A percentile compares a stretch with the other conserved stretches of the same genome.
Evolutionary conservation across 2,329 filamentous ascomycete species (phyloP).

Genomic region (Clonostachys sp.): DNA sequence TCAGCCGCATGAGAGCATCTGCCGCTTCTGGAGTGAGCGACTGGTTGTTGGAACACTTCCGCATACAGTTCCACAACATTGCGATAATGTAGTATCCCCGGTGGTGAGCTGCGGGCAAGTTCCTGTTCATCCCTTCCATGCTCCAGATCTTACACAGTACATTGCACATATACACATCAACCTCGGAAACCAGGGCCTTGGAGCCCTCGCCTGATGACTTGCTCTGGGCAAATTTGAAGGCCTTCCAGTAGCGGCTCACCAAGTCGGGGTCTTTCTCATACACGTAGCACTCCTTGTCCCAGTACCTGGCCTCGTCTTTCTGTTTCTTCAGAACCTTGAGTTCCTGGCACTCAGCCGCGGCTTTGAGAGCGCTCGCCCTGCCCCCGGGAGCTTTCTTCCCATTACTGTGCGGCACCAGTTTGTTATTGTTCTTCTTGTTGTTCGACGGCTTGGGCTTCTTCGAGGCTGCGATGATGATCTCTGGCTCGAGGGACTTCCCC

Average conservation of each 20-base stretch:
- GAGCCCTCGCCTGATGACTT: slow-evolving; percentile 27
- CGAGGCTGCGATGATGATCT: slow-evolving; percentile 51
- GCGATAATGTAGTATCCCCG: slow-evolving; percentile 13
- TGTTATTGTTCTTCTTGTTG: slow-evolving; percentile 4
- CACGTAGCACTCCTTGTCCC: slow-evolving; percentile 35
- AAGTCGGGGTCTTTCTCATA: slow-evolving; percentile 38
- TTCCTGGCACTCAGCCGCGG: slow-evolving; percentile 23
- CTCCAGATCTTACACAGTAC: slow-evolving; percentile 14
- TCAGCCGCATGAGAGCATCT: not conserved
- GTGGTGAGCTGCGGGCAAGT: not conserved
- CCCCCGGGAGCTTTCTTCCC: slow-evolving; percentile 9
- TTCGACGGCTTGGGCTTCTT: slow-evolving; percentile 2
- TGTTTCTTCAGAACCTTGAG: slow-evolving; percentile 15
- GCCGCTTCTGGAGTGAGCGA: not conserved
- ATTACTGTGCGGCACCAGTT: not conserved
- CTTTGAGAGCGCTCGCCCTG: slow-evolving; percentile 29
- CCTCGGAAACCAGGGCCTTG: slow-evolving; percentile 20
- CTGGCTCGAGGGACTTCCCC: slow-evolving; percentile 59
- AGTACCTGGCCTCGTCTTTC: slow-evolving; percentile 19
- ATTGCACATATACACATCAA: slow-evolving; percentile 27
- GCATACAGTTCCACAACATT: slow-evolving; percentile 13
- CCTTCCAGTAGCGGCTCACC: slow-evolving; percentile 39
- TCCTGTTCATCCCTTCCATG: not conserved
- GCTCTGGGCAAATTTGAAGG: slow-evolving; percentile 35
- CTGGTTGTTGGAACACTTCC: slow-evolving; percentile 5